These are phyloP conservation scores for Ceratobasidium sp. DNA, from an alignment of 1,284 basidiomycete genomes.

Conservation along the genomic window DNA sequence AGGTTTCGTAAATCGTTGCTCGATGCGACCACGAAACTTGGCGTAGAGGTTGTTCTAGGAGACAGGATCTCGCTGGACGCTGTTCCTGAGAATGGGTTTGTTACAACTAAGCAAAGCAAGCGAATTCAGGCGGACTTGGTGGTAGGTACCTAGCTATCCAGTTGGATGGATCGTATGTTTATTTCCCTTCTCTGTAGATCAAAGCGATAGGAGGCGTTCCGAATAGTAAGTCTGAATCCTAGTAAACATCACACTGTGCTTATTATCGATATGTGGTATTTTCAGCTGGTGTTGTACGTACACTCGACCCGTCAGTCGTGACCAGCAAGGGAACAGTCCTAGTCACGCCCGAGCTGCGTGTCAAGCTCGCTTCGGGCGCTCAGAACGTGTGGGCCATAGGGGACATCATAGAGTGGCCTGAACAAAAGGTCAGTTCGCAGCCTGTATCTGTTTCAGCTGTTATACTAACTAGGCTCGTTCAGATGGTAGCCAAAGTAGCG, in stretches of 20 bases:
- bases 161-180: no score
- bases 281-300: constrained; percentile 13
- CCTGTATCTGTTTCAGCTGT: not conserved
- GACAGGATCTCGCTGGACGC: constrained; percentile 66
- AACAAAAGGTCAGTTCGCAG: constrained; percentile 41
- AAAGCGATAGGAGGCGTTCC: constrained; percentile 21
- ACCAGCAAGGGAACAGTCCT: constrained; percentile 29
- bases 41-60: constrained; percentile 67
- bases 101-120: constrained; percentile 69
- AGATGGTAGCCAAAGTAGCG: constrained; percentile 43
- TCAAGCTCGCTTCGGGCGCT: constrained; percentile 43
- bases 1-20: constrained; percentile 67
- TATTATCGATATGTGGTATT: not conserved
- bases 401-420: constrained; percentile 49
- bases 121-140: constrained; percentile 69
- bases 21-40: constrained; percentile 60
- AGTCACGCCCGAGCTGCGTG: constrained; percentile 46
- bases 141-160: constrained; percentile 64
- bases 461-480: not conserved
- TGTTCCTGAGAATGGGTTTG: constrained; percentile 27
- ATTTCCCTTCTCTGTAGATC: no score
- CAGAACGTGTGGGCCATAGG: constrained; percentile 48
- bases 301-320: constrained; percentile 29
- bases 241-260: not conserved
- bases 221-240: constrained; percentile 20